Conservation (phyloP, 495 filamentous ascomycete genomes). For the Neurospora intermedia region DNA sequence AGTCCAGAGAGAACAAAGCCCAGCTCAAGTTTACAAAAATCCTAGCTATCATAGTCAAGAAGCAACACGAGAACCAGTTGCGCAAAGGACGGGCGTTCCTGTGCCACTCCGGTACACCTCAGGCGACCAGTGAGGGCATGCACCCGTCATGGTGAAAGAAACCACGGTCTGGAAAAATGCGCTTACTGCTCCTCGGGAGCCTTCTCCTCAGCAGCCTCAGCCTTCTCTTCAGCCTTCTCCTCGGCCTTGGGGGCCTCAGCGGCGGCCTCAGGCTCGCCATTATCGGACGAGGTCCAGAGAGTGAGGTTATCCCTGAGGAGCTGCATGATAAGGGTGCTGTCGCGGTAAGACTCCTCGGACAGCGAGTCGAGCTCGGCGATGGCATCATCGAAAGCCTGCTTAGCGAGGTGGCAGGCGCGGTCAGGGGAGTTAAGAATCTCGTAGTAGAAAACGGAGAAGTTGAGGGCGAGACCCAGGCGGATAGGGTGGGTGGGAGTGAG, state of each 20-base stretch:
- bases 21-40: conserved; percentile 1
- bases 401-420: conserved; percentile 96
- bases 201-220: conserved; percentile 42
- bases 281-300: conserved; percentile 97
- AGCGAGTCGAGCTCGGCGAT: conserved; percentile 98
- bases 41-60: not conserved
- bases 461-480: conserved; percentile 93
- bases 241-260: conserved; percentile 53
- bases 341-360: conserved; percentile 98
- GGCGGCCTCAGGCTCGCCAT: conserved; percentile 65
- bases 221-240: conserved; percentile 45
- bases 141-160: conserved; percentile 8
- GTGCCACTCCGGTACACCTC: conserved; percentile 2
- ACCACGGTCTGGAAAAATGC: not conserved
- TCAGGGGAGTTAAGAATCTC: conserved; percentile 99
- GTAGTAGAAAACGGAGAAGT: conserved; percentile 99
- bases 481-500: conserved; percentile 98
- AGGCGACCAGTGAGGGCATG: conserved; percentile 3
- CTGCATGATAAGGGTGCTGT: conserved; percentile 99
- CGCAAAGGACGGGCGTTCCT: conserved; percentile 1
- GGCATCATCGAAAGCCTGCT: conserved; percentile 98
- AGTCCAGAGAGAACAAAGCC: conserved; percentile 7
- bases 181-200: conserved; percentile 31
- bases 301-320: conserved; percentile 98
- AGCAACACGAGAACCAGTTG: conserved; percentile 10